Conservation (phyloP, 495 filamentous ascomycete species). For the Durotheca rogersii region DNA sequence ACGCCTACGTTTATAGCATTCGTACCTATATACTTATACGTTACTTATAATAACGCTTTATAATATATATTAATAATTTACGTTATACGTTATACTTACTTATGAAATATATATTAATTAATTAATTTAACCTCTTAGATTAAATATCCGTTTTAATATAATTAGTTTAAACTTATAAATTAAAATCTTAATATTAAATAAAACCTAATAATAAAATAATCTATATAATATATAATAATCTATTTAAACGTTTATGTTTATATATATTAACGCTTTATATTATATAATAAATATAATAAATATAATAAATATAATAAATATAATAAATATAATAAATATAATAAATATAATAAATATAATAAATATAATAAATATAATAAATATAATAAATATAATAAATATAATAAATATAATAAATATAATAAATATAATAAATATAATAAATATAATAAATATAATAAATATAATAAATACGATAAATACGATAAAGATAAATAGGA, state of each 20-base stretch:
- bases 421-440: too few species aligned
- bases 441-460: too few species aligned
- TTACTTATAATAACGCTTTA: not conserved
- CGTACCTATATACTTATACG: too few species aligned
- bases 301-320: not conserved
- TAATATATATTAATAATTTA: not conserved
- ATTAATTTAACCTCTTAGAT: not conserved
- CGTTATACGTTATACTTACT: not conserved
- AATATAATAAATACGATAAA: too few species aligned
- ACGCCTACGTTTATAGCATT: too few species aligned
- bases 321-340: not conserved
- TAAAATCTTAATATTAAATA: not conserved
- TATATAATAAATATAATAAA: not conserved
- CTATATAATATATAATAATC: not conserved
- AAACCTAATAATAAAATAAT: not conserved
- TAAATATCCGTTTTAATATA: not conserved
- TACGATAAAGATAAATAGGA: too few species aligned
- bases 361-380: too few species aligned
- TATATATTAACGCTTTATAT: too few species aligned
- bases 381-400: too few species aligned
- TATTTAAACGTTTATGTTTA: not conserved
- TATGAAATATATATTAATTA: not conserved
- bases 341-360: conserved; percentile 8
- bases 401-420: too few species aligned
- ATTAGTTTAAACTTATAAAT: not conserved